These are phyloP conservation scores for Tetrahymena malaccensis DNA, from an alignment of 73 alveolate species.

Conservation along the genomic window DNA sequence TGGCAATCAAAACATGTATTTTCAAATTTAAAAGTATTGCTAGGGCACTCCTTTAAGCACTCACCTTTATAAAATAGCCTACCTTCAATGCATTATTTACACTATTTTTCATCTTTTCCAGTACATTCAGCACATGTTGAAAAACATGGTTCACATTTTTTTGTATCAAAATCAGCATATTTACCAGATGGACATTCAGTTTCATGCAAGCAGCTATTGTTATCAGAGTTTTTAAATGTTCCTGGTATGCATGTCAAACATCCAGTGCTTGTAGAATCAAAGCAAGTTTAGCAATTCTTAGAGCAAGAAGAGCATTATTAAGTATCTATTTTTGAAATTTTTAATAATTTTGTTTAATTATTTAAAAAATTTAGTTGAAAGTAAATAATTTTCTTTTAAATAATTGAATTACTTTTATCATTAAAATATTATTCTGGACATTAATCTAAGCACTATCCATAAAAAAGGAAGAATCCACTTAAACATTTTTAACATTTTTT, in stretches of 20 bases:
- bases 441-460: not conserved
- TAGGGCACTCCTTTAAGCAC: not conserved
- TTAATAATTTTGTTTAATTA: too few species aligned
- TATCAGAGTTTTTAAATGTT: not conserved
- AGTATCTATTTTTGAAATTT: not conserved
- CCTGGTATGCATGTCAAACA: constrained; percentile 4
- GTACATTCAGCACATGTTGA: constrained; percentile 6
- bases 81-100: not conserved
- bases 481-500: not conserved
- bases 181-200: not conserved
- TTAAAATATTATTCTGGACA: not conserved
- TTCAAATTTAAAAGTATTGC: not conserved
- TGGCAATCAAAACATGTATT: constrained; percentile 5
- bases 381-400: not conserved
- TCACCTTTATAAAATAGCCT: not conserved
- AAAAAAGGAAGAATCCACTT: not conserved
- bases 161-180: not conserved
- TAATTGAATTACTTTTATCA: not conserved
- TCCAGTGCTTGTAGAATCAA: not conserved
- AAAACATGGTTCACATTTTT: constrained; percentile 3
- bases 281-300: constrained; percentile 8
- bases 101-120: not conserved
- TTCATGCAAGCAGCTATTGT: not conserved
- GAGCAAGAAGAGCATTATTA: not conserved
- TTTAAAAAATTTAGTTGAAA: too few species aligned